phyloP scores from a whole-genome alignment of 305 asterid species.

The Rubia tinctorum region DNA sequence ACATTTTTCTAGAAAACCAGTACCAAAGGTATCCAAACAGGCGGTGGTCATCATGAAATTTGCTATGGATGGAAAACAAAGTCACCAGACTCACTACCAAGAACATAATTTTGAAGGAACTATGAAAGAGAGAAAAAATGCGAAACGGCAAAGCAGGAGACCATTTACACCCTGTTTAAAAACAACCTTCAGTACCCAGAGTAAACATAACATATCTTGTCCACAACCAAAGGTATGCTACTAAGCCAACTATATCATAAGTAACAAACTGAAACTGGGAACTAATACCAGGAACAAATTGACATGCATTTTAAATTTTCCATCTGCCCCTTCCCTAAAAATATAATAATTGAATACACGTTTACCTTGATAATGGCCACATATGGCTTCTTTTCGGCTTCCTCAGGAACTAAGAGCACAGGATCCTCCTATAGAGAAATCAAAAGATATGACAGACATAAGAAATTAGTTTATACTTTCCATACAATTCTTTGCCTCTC shows the following conservation, averaged over 20 bases:
- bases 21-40: background rate
- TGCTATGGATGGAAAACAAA: background rate
- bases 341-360: conserved; percentile 1
- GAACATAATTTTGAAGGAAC: background rate
- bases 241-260: background rate
- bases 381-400: conserved; percentile 59
- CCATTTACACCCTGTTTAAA: background rate
- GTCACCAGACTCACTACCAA: background rate
- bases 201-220: background rate
- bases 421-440: conserved; percentile 70
- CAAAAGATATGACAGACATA: conserved; percentile 13
- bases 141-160: background rate
- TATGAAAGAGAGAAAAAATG: background rate
- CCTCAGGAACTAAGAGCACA: conserved; percentile 76
- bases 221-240: background rate
- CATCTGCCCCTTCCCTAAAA: background rate
- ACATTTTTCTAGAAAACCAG: background rate
- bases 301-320: background rate
- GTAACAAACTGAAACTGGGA: background rate
- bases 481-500: background rate
- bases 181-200: background rate
- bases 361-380: conserved; percentile 90
- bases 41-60: background rate
- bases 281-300: background rate
- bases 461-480: background rate